Conservation (phyloP, 2,329 filamentous ascomycete genomes). For the Cytospora paraplurivora region DNA sequence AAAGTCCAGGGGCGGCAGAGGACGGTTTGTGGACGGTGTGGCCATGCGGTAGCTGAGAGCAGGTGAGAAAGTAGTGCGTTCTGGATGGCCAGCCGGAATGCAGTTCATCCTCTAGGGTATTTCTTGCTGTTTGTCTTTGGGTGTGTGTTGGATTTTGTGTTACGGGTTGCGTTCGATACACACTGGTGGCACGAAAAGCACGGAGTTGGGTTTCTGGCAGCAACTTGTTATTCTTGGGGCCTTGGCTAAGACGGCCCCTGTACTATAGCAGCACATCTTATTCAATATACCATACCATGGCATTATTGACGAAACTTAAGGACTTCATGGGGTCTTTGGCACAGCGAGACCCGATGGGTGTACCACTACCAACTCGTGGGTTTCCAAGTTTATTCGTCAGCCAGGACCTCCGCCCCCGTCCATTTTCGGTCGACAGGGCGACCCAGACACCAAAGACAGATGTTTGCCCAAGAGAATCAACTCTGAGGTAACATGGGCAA, state of each 20-base stretch:
- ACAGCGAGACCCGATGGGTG: background rate
- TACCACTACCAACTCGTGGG: background rate
- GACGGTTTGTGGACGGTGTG: slow-evolving; percentile 64
- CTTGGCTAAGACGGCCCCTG: background rate
- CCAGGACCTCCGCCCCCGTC: background rate
- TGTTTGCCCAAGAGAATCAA: no score
- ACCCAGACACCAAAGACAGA: no score
- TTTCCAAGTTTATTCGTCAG: background rate
- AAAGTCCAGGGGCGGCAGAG: slow-evolving; percentile 55
- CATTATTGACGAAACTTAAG: background rate
- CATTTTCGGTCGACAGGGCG: no score
- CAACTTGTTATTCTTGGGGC: background rate
- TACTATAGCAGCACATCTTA: background rate
- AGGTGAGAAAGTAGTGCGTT: background rate
- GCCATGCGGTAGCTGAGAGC: slow-evolving; percentile 34
- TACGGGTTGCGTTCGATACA: background rate
- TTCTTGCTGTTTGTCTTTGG: background rate
- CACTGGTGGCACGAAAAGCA: slow-evolving; percentile 9
- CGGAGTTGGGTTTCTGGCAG: slow-evolving; percentile 7
- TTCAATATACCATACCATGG: slow-evolving; percentile 4
- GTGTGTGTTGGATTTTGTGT: background rate
- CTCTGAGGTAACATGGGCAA: no score
- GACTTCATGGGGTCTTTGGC: background rate
- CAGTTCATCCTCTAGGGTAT: background rate
- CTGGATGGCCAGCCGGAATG: background rate